phyloP scores from a whole-genome alignment of 345 rosid species.

The Syzygium oleosum region DNA sequence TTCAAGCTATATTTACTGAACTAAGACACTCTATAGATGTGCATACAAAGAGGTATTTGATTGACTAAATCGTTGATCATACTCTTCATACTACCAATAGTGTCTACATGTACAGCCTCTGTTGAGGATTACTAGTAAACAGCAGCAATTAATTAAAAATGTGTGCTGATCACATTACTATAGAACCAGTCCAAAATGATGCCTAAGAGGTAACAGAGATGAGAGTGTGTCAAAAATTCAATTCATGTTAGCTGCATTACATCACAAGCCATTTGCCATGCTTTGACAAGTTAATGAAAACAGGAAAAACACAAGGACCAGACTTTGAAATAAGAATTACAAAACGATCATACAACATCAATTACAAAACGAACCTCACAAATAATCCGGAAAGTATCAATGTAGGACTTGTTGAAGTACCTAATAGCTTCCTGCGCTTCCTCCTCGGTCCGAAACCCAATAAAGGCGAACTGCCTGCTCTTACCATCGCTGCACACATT shows the following conservation, averaged over 20 bases:
- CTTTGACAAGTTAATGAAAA: not conserved
- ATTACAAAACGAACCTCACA: slow-evolving; percentile 53
- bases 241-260: not conserved
- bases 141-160: not conserved
- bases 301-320: not conserved
- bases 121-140: not conserved
- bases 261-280: not conserved
- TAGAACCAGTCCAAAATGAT: no score
- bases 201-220: not conserved
- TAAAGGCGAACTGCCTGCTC: slow-evolving; percentile 83
- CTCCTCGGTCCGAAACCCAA: slow-evolving; percentile 65
- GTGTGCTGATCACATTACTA: not conserved
- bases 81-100: not conserved
- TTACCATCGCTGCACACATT: slow-evolving; percentile 58
- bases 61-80: not conserved
- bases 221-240: not conserved
- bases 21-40: not conserved
- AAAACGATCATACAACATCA: not conserved
- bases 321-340: not conserved
- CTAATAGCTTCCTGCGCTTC: slow-evolving; percentile 82
- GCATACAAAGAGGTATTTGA: not conserved
- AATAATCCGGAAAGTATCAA: slow-evolving; percentile 56
- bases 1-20: not conserved
- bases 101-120: not conserved
- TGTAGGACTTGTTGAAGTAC: slow-evolving; percentile 69